Evolutionary conservation across 2,329 filamentous ascomycete genomes (phyloP), one percentile per base, ranked within the genome.

Genomic region (Sporothrix inflata): DNA sequence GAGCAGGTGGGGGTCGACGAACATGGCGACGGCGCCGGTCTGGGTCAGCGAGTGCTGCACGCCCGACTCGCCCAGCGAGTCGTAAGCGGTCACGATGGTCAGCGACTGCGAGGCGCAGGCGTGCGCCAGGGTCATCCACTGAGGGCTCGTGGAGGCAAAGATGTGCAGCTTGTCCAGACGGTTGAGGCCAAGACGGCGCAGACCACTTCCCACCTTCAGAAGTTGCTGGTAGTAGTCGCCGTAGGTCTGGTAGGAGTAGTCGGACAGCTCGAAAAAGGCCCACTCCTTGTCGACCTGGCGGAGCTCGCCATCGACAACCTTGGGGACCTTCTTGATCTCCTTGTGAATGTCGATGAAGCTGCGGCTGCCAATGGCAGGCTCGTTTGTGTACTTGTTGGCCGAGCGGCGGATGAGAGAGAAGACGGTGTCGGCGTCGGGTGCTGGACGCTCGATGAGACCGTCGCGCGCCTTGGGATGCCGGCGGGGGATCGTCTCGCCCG

Each of bases 51-150:
- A 97, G 84, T 97, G 94, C 83, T 91, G 90, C 75, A 98, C 88
- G 63, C 94, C 94, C 74, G 91, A 89, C 78, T 93, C 88, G 70
- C 94, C 94, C 60, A 98, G 90, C 40, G 94, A 97, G 81, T 98
- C 94, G 82, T 98, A 98, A 68, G 94, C 94, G 61, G 95, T 98
- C 68, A 98, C 95, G 76, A 98, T 94, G 73, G 93, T 90, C 80
- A 98, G 89, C 60, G 93, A 94, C 82, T 98, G 95, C 19, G 94
- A 94, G 24, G 90, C 84, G 88, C 91, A 85, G 60, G 83, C 87
- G 80, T 97, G 93, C 63, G 94, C 92, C 77, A 92, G 89, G 71
- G 91, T 89, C 75, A 98, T 87, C 95, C 95, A 98, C 83, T 93
- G 88, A 69, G 90, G 87, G 80, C 92, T 94, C 74, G 93, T 97